Conservation (phyloP, 139 green algal species). For the Limnomonas spitsbergensis region DNA sequence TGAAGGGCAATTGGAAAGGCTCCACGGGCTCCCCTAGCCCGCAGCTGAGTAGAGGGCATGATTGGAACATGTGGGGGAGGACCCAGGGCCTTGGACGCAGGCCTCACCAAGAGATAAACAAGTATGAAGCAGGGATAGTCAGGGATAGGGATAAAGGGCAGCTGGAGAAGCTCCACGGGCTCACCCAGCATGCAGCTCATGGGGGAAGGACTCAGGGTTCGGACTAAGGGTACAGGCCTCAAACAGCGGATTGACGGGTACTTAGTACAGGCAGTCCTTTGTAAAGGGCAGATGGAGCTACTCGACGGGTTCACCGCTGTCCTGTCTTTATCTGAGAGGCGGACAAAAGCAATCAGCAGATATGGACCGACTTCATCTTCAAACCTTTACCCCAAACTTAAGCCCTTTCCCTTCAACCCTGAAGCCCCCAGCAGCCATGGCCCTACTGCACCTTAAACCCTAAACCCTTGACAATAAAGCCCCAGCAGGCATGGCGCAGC, state of each 20-base stretch:
- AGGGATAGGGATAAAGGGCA: constrained; percentile 27
- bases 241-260: constrained; percentile 92
- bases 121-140: constrained; percentile 82
- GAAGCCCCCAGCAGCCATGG: too few species aligned
- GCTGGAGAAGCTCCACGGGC: constrained; percentile 41
- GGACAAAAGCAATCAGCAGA: too few species aligned
- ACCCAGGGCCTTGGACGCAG: too few species aligned
- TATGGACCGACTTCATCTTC: too few species aligned
- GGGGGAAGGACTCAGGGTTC: too few species aligned
- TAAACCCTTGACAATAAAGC: too few species aligned
- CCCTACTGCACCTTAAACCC: constrained; percentile 35
- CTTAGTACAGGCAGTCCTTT: constrained; percentile 73
- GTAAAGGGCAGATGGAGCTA: constrained; percentile 32
- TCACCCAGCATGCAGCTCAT: constrained; percentile 40
- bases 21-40: constrained; percentile 39
- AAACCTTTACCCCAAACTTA: too few species aligned
- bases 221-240: constrained; percentile 87
- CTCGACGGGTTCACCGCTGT: constrained; percentile 44
- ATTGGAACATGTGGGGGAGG: too few species aligned
- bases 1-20: constrained; percentile 34
- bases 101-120: constrained; percentile 91
- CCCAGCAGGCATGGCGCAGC: too few species aligned
- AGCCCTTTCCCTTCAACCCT: too few species aligned
- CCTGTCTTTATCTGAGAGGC: too few species aligned
- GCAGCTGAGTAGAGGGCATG: constrained; percentile 38